phyloP scores from a whole-genome alignment of 192 early-diverging fungal species.

The Piromyces finnis region DNA sequence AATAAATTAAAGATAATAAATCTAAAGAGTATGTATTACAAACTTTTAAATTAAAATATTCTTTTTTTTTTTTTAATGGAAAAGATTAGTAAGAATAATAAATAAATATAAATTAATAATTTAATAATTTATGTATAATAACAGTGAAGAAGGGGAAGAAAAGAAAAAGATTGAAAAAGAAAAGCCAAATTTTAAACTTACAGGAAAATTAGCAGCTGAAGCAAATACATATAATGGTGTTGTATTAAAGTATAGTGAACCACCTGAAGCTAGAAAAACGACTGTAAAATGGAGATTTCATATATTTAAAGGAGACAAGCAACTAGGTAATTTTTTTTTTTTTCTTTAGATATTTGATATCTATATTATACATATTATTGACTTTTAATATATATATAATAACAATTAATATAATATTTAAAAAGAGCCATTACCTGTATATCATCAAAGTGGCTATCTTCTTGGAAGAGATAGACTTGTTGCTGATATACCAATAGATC shows the following conservation, averaged over 20 bases:
- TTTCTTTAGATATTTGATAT: background rate
- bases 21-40: no score
- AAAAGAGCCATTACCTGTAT: slow-evolving; percentile 66
- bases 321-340: slow-evolving; percentile 35
- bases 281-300: slow-evolving; percentile 62
- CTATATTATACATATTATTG: background rate
- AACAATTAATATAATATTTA: no score
- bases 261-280: slow-evolving; percentile 70
- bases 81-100: no score
- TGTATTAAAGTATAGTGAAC: slow-evolving; percentile 80
- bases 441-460: slow-evolving; percentile 68
- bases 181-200: slow-evolving; percentile 66
- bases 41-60: no score
- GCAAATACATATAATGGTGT: slow-evolving; percentile 76
- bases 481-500: slow-evolving; percentile 85
- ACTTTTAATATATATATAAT: no score
- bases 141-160: background rate
- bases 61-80: no score
- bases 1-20: no score
- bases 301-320: slow-evolving; percentile 82
- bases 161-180: slow-evolving; percentile 20
- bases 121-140: no score
- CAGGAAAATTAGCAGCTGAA: slow-evolving; percentile 75
- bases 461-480: slow-evolving; percentile 75
- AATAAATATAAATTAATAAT: no score